These are phyloP conservation scores for Eimeria tenella DNA, from an alignment of 169 alveolate species.

Conservation along the genomic window DNA sequence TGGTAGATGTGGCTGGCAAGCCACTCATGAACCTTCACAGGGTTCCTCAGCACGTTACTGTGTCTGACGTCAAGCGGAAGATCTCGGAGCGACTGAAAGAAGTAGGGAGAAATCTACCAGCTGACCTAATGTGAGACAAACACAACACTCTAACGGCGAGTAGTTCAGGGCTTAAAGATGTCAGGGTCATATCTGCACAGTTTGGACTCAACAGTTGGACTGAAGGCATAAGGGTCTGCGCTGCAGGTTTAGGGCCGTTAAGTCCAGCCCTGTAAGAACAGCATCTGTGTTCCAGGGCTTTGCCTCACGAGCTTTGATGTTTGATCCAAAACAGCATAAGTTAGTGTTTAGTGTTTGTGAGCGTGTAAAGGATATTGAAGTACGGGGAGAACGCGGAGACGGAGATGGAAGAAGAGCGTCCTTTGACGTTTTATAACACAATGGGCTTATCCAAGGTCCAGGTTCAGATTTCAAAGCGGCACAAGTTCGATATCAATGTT, in stretches of 20 bases:
- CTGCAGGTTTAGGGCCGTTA: no score
- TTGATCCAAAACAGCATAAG: no score
- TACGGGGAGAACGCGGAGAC: not conserved
- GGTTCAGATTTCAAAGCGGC: not conserved
- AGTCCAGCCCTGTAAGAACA: not conserved
- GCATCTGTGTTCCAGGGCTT: no score
- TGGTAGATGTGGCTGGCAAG: not conserved
- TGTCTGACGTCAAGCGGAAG: not conserved
- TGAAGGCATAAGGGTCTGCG: no score
- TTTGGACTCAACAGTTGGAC: no score
- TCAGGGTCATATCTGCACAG: no score
- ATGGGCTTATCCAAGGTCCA: constrained; percentile 11
- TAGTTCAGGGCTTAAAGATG: no score
- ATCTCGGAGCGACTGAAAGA: constrained; percentile 50
- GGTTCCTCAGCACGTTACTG: constrained; percentile 22
- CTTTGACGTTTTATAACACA: not conserved
- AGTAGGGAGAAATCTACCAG: constrained; percentile 34
- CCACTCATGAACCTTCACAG: constrained; percentile 53
- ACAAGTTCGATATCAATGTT: not conserved
- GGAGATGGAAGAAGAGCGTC: not conserved
- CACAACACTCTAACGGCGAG: not conserved
- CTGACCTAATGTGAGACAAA: constrained; percentile 33
- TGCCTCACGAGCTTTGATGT: no score
- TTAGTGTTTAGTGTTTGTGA: not conserved
- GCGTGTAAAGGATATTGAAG: not conserved